These are phyloP conservation scores for Neurospora sp. DNA, from an alignment of 495 filamentous ascomycete species.

Conservation along the genomic window DNA sequence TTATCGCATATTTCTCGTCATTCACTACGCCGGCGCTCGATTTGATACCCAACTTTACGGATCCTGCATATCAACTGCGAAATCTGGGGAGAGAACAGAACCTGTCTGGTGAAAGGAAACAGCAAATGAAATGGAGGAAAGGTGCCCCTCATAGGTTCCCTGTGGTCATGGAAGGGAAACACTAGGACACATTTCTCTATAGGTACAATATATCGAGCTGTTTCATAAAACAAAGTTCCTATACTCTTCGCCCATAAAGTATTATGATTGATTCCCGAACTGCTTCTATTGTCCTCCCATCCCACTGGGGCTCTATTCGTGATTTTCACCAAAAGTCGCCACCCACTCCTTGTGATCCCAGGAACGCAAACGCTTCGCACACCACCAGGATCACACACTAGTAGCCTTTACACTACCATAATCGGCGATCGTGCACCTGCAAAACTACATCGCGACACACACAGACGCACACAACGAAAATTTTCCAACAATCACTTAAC, in stretches of 20 bases:
- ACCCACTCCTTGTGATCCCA: neutral
- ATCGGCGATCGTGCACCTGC: neutral
- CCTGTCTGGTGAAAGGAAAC: neutral
- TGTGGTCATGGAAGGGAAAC: neutral
- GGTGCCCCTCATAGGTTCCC: neutral
- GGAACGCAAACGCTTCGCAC: neutral
- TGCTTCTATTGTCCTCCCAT: neutral
- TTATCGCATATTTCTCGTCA: neutral
- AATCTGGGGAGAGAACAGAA: neutral
- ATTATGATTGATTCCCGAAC: neutral
- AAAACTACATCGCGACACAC: neutral
- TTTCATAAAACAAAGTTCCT: neutral
- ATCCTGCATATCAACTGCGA: neutral
- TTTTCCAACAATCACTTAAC: neutral
- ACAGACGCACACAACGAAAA: neutral
- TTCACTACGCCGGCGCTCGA: neutral
- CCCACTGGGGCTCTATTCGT: neutral
- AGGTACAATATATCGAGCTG: neutral
- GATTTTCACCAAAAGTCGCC: neutral
- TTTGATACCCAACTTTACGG: neutral
- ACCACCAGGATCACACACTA: neutral
- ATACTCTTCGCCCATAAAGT: neutral
- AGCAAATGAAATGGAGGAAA: neutral
- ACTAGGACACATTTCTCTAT: neutral
- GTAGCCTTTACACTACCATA: neutral